Conservation (phyloP, 768 basidiomycete species). For the Coprinopsis strossmayeri region DNA sequence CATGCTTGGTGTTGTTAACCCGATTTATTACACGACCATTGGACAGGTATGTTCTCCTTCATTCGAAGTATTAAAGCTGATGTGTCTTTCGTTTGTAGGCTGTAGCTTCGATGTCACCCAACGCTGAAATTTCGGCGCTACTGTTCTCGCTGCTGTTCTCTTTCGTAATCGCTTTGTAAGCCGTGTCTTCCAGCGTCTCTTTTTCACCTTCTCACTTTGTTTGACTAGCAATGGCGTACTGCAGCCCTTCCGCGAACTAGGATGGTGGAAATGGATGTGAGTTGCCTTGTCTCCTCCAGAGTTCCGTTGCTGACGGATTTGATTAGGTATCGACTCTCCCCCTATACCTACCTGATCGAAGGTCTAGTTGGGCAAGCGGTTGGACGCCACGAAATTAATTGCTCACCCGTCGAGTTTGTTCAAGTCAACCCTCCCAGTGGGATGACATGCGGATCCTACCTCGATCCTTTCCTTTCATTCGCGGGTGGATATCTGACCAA, state of each 20-base stretch:
- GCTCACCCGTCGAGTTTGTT: constrained; percentile 47
- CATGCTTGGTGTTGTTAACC: constrained; percentile 45
- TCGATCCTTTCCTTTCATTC: constrained; percentile 38
- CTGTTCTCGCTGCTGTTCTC: constrained; percentile 54
- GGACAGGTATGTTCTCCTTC: constrained; percentile 30
- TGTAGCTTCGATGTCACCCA: constrained; percentile 56
- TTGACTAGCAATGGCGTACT: constrained; percentile 50
- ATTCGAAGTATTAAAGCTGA: neutral
- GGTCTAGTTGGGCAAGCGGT: constrained; percentile 42
- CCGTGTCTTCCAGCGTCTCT: constrained; percentile 9
- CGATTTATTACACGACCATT: constrained; percentile 55
- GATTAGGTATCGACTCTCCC: constrained; percentile 34
- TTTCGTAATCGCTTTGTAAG: constrained; percentile 56
- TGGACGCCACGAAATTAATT: constrained; percentile 36
- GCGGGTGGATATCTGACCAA: constrained; percentile 55
- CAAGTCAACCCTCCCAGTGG: constrained; percentile 46
- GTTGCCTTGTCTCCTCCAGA: neutral
- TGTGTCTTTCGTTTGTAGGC: constrained; percentile 24
- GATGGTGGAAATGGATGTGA: constrained; percentile 49
- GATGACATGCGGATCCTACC: constrained; percentile 45
- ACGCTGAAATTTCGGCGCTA: constrained; percentile 50
- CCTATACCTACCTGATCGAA: constrained; percentile 45
- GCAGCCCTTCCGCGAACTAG: constrained; percentile 52
- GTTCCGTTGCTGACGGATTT: neutral
- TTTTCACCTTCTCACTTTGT: neutral